Conservation (phyloP, 148 eudicot species). For the Camellia lanceoleosa region DNA sequence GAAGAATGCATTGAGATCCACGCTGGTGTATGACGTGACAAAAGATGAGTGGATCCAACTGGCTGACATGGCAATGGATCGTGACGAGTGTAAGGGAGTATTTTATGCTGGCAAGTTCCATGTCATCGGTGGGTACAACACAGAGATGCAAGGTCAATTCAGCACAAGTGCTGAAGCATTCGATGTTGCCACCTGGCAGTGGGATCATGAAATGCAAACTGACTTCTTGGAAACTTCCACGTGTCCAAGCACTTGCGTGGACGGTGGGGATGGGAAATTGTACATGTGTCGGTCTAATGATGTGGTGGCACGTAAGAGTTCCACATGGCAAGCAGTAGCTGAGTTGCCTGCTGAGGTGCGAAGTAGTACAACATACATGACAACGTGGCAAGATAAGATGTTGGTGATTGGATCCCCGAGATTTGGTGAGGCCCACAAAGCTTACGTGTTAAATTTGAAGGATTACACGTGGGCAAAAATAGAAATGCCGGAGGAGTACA, state of each 20-base stretch:
- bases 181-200: slow-evolving; percentile 39
- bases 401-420: slow-evolving; percentile 42
- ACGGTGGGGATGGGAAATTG: slow-evolving; percentile 27
- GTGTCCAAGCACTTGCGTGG: slow-evolving; percentile 35
- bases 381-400: slow-evolving; percentile 38
- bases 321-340: slow-evolving; percentile 45
- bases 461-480: slow-evolving; percentile 42
- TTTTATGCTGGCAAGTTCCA: slow-evolving; percentile 64
- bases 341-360: slow-evolving; percentile 41
- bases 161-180: slow-evolving; percentile 45
- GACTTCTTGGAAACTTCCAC: slow-evolving; percentile 31
- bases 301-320: slow-evolving; percentile 18
- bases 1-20: slow-evolving; percentile 63
- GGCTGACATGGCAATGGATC: slow-evolving; percentile 63
- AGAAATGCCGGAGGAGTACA: slow-evolving; percentile 35
- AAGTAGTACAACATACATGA: slow-evolving; percentile 15
- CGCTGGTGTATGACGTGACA: slow-evolving; percentile 53
- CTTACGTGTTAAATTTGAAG: slow-evolving; percentile 45
- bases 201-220: slow-evolving; percentile 39
- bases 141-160: slow-evolving; percentile 60
- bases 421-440: slow-evolving; percentile 33
- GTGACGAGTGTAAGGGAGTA: slow-evolving; percentile 62
- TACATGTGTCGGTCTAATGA: slow-evolving; percentile 28
- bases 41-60: slow-evolving; percentile 48
- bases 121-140: slow-evolving; percentile 72